phyloP scores from a whole-genome alignment of 768 basidiomycete genomes.

The Cyathus striatus region DNA sequence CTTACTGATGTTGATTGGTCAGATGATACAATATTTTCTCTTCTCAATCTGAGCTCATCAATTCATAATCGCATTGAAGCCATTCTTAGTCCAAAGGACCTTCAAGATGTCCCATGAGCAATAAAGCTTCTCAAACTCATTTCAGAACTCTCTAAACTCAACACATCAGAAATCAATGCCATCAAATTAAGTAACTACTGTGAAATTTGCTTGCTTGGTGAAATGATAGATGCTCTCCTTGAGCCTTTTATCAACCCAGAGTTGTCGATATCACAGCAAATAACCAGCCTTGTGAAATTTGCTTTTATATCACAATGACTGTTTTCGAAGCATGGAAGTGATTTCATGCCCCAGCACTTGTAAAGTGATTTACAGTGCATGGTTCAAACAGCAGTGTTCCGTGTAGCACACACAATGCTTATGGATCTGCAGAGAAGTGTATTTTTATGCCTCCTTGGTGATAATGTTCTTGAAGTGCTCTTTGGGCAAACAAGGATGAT shows the following conservation, averaged over 20 bases:
- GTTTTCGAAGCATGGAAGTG: slow-evolving; percentile 10
- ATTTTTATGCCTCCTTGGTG: slow-evolving; percentile 16
- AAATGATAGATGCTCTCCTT: slow-evolving; percentile 20
- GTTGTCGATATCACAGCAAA: slow-evolving; percentile 18
- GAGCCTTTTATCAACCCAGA: slow-evolving; percentile 15
- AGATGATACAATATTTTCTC: slow-evolving; percentile 7
- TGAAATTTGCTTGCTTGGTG: slow-evolving; percentile 18
- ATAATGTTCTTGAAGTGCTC: slow-evolving; percentile 20
- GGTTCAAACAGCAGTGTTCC: slow-evolving; percentile 17
- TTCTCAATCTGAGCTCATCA: slow-evolving; percentile 6
- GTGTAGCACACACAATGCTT: slow-evolving; percentile 15
- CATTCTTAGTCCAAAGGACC: slow-evolving; percentile 21
- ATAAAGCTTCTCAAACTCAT: slow-evolving; percentile 16
- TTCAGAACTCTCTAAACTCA: slow-evolving; percentile 11
- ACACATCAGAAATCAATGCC: slow-evolving; percentile 8
- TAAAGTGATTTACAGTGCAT: slow-evolving; percentile 23
- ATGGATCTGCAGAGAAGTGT: slow-evolving; percentile 13
- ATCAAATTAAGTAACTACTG: slow-evolving; percentile 9
- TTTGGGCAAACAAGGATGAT: slow-evolving; percentile 21
- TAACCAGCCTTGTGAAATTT: slow-evolving; percentile 15
- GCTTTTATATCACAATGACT: slow-evolving; percentile 17
- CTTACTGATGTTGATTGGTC: slow-evolving; percentile 19
- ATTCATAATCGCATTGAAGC: slow-evolving; percentile 5
- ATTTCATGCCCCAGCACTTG: slow-evolving; percentile 21
- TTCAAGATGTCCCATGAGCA: slow-evolving; percentile 26